Base-by-base conservation (phyloP, 179 eudicot species). In the Vitellaria paradoxa region DNA sequence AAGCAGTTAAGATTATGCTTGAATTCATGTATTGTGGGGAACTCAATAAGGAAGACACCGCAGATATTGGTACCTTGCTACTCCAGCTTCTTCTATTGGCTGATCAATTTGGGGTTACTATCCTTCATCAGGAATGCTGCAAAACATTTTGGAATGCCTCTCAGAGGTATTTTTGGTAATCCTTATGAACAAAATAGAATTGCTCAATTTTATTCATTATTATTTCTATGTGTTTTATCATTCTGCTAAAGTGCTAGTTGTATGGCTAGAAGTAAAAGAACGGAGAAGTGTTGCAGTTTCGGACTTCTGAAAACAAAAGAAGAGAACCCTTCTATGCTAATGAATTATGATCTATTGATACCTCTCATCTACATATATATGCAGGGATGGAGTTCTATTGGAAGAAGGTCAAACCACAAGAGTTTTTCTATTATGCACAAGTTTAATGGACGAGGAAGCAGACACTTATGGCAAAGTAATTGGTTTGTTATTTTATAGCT, bases 311-410 rank as follows among this genome's bases (percentile, higher is more conserved):
- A 78, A 81, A 82, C 85, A 84, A 82, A 79, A 78, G 84, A 84
- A 80, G 86, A 87, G 79, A 85, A 72, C 76, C 82, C 70, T 68
- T 79, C 83, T 84, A 67, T 77, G 59, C 60, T 42, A 66, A 85
- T 87, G 83, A 85, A 82, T 76, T 85, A 85, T 82, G 77, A 83
- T 78, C 85, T 87, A 90, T 90, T 95, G 84, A 93, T 86, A 78
- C 82, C 23, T 86, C 86, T 95, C 69, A 83, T 91, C 90, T 91
- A 86, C 78, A 89, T 87, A 87, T 80, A 93, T 74, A 89, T 93
- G 99, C 99, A 95, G 99, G 97, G 91, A 87, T 90, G 99, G 97
- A 85, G 91, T 93, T 80, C 85, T 79, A 85, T 76, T 84, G 91
- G 96, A 85, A 86, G 96, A 86, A 87, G 97, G 90, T 91, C 91